A percentile compares a stretch with the other conserved stretches of the same genome.
phyloP scores from a whole-genome alignment of 2,329 filamentous ascomycete species.

The Trichoderma sp. region DNA sequence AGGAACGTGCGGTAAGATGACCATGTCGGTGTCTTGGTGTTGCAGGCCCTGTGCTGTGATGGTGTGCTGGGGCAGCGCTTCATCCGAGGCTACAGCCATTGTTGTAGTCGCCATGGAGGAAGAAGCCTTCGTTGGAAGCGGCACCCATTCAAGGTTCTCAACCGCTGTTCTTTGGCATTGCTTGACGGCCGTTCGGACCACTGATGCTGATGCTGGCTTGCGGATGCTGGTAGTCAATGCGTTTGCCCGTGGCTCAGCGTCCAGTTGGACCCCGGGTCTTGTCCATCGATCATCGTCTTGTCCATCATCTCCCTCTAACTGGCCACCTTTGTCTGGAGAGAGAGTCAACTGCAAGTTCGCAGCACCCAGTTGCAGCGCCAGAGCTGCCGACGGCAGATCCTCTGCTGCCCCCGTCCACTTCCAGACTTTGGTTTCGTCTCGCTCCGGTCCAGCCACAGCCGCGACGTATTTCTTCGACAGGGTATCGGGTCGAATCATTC shows the following conservation, averaged over 20 bases:
- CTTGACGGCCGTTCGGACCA: neutral
- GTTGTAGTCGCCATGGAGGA: neutral
- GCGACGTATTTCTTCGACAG: neutral
- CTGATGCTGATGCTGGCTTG: neutral
- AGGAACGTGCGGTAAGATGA: neutral
- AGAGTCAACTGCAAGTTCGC: neutral
- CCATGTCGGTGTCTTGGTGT: neutral
- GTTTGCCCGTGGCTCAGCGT: neutral
- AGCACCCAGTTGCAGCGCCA: neutral
- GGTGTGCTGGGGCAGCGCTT: neutral
- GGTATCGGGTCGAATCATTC: neutral
- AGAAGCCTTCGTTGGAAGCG: neutral
- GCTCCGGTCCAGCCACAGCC: neutral
- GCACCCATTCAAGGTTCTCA: neutral
- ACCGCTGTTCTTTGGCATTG: neutral
- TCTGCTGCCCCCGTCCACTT: neutral
- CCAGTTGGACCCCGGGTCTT: neutral
- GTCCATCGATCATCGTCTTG: neutral
- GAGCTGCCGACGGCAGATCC: neutral
- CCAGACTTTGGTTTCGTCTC: neutral
- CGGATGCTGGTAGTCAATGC: neutral
- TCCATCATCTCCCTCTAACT: neutral
- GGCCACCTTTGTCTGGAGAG: neutral
- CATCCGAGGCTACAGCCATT: neutral
- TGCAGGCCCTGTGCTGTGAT: neutral